phyloP scores from a whole-genome alignment of 2,329 filamentous ascomycete genomes.

The Hymenoscyphus occultus region DNA sequence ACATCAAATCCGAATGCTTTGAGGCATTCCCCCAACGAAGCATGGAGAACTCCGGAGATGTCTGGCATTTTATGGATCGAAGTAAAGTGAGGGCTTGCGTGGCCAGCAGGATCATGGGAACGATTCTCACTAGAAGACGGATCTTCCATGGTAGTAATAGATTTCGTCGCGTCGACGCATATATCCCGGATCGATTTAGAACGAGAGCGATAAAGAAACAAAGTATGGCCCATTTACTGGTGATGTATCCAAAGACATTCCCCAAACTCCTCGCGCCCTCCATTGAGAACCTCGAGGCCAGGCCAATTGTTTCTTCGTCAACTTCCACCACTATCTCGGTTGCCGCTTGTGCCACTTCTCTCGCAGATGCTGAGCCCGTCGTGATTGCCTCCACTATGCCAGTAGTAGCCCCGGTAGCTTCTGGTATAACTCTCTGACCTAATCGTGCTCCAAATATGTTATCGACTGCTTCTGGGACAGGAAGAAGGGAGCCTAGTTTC shows the following conservation, averaged over 20 bases:
- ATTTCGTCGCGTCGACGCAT: slow-evolving; percentile 80
- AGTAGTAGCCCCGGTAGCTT: slow-evolving; percentile 50
- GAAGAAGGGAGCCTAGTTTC: slow-evolving; percentile 63
- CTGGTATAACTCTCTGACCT: slow-evolving; percentile 58
- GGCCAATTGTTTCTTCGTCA: slow-evolving; percentile 41
- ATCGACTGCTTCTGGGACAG: slow-evolving; percentile 58
- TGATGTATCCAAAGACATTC: slow-evolving; percentile 85
- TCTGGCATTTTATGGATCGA: slow-evolving; percentile 89
- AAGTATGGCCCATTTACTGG: slow-evolving; percentile 86
- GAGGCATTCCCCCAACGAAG: slow-evolving; percentile 67
- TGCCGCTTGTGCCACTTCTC: slow-evolving; percentile 27
- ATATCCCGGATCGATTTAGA: slow-evolving; percentile 89
- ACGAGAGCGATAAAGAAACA: slow-evolving; percentile 85
- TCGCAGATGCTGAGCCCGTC: slow-evolving; percentile 42
- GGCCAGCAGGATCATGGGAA: slow-evolving; percentile 68
- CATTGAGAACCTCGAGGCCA: slow-evolving; percentile 51
- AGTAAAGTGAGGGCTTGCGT: slow-evolving; percentile 68
- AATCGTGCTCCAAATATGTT: slow-evolving; percentile 48
- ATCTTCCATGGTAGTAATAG: slow-evolving; percentile 72
- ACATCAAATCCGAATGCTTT: slow-evolving; percentile 65
- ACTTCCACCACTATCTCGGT: slow-evolving; percentile 37
- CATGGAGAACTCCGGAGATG: slow-evolving; percentile 66
- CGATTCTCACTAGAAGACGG: slow-evolving; percentile 65
- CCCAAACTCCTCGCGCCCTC: slow-evolving; percentile 69
- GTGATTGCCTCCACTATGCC: slow-evolving; percentile 41